A percentile compares a stretch with the other conserved stretches of the same genome.
These are phyloP conservation scores for Penicillium verrucosum DNA, from an alignment of 2,329 filamentous ascomycete species.

Conservation along the genomic window DNA sequence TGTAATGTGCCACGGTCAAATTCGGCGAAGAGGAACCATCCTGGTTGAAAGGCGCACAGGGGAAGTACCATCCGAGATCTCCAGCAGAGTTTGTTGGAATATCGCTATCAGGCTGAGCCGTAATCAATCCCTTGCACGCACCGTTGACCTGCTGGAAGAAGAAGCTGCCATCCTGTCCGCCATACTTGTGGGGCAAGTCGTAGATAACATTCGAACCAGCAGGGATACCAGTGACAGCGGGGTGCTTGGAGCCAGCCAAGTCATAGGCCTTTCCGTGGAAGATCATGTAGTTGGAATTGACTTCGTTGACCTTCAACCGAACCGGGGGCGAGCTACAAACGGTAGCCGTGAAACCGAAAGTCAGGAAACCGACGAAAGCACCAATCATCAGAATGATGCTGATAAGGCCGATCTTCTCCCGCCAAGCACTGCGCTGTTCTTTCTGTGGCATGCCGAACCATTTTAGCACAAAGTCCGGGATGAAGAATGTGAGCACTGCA, in stretches of 20 bases:
- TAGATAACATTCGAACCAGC: slow-evolving; percentile 75
- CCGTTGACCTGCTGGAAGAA: slow-evolving; percentile 98
- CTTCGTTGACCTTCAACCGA: slow-evolving; percentile 77
- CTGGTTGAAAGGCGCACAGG: slow-evolving; percentile 86
- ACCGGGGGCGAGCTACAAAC: slow-evolving; percentile 74
- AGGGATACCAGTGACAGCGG: slow-evolving; percentile 74
- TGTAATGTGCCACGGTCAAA: slow-evolving; percentile 68
- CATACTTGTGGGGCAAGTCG: slow-evolving; percentile 75
- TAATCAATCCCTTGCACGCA: slow-evolving; percentile 89
- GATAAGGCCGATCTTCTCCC: slow-evolving; percentile 95
- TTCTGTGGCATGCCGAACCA: slow-evolving; percentile 84
- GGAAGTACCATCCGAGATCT: slow-evolving; percentile 94
- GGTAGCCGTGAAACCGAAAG: slow-evolving; percentile 88
- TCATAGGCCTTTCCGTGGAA: slow-evolving; percentile 92
- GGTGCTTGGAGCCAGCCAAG: slow-evolving; percentile 71
- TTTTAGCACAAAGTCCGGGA: slow-evolving; percentile 75
- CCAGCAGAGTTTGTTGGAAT: slow-evolving; percentile 71
- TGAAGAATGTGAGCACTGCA: slow-evolving; percentile 90
- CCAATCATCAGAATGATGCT: slow-evolving; percentile 89
- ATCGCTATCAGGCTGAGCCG: slow-evolving; percentile 57
- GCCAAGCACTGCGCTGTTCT: slow-evolving; percentile 88
- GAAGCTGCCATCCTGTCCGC: slow-evolving; percentile 92
- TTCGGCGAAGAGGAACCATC: slow-evolving; percentile 83
- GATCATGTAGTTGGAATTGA: slow-evolving; percentile 83
- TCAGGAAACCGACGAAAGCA: slow-evolving; percentile 86